phyloP scores from a whole-genome alignment of 805 yeast species.

The Yamadazyma ubonensis region DNA sequence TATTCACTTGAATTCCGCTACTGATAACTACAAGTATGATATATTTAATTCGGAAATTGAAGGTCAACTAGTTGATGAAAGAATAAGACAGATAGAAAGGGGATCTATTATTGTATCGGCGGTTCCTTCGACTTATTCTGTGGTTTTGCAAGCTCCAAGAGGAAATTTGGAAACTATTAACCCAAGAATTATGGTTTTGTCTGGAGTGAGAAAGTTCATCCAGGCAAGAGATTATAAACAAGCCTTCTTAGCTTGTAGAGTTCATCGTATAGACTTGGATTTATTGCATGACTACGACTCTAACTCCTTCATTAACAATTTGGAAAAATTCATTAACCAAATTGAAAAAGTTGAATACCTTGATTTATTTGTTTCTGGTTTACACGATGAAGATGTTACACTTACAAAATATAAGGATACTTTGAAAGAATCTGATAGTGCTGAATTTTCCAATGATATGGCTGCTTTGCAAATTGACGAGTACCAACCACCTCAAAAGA shows the following conservation, averaged over 20 bases:
- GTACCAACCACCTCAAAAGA: conserved; percentile 19
- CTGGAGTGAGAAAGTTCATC: conserved; percentile 75
- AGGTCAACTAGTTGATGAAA: conserved; percentile 56
- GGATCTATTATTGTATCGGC: conserved; percentile 83
- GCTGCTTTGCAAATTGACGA: conserved; percentile 16
- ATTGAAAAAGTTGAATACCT: conserved; percentile 71
- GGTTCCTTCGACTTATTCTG: conserved; percentile 79
- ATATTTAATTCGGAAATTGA: conserved; percentile 29
- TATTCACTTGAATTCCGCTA: conserved; percentile 57
- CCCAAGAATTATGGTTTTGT: conserved; percentile 88
- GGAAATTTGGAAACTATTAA: conserved; percentile 93
- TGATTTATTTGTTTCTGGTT: conserved; percentile 82
- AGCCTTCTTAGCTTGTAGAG: conserved; percentile 85
- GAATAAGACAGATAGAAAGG: conserved; percentile 84
- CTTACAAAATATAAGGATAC: conserved; percentile 82
- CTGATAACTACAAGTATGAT: conserved; percentile 31
- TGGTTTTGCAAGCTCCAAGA: conserved; percentile 89
- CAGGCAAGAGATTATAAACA: conserved; percentile 52
- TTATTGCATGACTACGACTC: conserved; percentile 87
- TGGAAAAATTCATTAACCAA: conserved; percentile 68
- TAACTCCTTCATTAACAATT: conserved; percentile 56
- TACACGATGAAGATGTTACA: conserved; percentile 84
- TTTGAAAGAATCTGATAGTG: conserved; percentile 20
- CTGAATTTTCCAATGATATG: conserved; percentile 7
- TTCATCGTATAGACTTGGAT: conserved; percentile 89